Conservation (phyloP, 805 yeast genomes). For the Spathaspora sp. region DNA sequence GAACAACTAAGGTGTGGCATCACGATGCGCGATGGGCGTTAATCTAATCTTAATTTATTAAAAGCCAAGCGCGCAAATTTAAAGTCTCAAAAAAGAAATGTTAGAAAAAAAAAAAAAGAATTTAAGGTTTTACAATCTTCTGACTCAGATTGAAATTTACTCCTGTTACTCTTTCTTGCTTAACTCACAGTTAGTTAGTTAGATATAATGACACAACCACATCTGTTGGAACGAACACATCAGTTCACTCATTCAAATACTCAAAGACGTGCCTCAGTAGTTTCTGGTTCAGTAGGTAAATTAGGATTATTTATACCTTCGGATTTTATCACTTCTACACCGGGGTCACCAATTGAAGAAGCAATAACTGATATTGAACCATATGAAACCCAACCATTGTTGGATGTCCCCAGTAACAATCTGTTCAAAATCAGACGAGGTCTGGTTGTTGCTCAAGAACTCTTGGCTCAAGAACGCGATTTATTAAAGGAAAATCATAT, state of each 20-base stretch:
- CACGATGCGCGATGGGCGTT: not conserved
- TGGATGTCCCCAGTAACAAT: slow-evolving; percentile 1
- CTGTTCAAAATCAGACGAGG: slow-evolving; percentile 9
- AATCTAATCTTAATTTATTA: not conserved
- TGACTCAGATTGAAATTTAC: not conserved
- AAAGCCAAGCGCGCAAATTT: not conserved
- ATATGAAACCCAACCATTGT: slow-evolving; percentile 6
- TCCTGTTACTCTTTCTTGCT: not conserved
- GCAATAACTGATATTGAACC: slow-evolving; percentile 1
- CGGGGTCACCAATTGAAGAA: slow-evolving; percentile 12
- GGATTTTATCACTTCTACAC: slow-evolving; percentile 34
- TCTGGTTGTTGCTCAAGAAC: slow-evolving; percentile 22
- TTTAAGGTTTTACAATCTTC: not conserved
- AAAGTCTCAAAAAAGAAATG: not conserved
- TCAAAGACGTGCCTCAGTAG: slow-evolving; percentile 49
- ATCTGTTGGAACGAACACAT: slow-evolving; percentile 10
- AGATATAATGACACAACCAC: not conserved
- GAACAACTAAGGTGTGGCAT: not conserved
- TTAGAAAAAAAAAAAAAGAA: not conserved
- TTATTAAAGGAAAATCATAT: slow-evolving; percentile 29
- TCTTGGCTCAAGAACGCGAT: slow-evolving; percentile 33
- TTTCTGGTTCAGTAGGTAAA: slow-evolving; percentile 50
- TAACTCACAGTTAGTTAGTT: not conserved
- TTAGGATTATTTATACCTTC: slow-evolving; percentile 50
- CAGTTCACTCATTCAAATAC: slow-evolving; percentile 39